Conservation (phyloP, 768 basidiomycete genomes). For the Pleurotus ostreatus region DNA sequence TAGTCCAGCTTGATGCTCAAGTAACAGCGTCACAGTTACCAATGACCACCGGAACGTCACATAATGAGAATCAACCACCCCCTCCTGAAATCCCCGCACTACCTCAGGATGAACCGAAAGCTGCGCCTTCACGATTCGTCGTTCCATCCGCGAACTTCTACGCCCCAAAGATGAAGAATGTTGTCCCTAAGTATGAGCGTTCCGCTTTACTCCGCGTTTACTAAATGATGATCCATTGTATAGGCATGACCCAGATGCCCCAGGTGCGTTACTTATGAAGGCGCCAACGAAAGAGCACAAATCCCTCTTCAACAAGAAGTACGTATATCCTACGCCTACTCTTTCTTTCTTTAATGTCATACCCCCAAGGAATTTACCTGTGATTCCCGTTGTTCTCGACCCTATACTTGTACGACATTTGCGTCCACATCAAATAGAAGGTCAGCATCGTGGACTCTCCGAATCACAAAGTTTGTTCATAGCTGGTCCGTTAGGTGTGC, state of each 20-base stretch:
- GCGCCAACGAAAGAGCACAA: slow-evolving; percentile 66
- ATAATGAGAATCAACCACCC: slow-evolving; percentile 10
- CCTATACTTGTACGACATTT: slow-evolving; percentile 75
- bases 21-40: slow-evolving; percentile 53
- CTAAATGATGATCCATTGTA: not conserved
- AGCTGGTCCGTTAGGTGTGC: slow-evolving; percentile 45
- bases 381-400: slow-evolving; percentile 86
- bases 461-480: slow-evolving; percentile 1
- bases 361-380: slow-evolving; percentile 46
- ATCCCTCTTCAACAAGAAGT: slow-evolving; percentile 71
- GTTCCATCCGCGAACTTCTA: slow-evolving; percentile 60
- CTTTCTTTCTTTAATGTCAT: not conserved
- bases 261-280: slow-evolving; percentile 85
- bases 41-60: slow-evolving; percentile 25
- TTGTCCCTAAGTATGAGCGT: too few species aligned
- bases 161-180: slow-evolving; percentile 27
- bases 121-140: slow-evolving; percentile 31
- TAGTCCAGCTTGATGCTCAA: slow-evolving; percentile 56
- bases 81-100: not conserved
- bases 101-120: slow-evolving; percentile 12
- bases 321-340: slow-evolving; percentile 4
- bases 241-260: slow-evolving; percentile 75
- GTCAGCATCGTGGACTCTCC: slow-evolving; percentile 26
- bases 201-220: too few species aligned
- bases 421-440: slow-evolving; percentile 89